Evolutionary conservation across 371 early-diverging fungal genomes (phyloP).

Genomic region (Actinomortierella ambigua): DNA sequence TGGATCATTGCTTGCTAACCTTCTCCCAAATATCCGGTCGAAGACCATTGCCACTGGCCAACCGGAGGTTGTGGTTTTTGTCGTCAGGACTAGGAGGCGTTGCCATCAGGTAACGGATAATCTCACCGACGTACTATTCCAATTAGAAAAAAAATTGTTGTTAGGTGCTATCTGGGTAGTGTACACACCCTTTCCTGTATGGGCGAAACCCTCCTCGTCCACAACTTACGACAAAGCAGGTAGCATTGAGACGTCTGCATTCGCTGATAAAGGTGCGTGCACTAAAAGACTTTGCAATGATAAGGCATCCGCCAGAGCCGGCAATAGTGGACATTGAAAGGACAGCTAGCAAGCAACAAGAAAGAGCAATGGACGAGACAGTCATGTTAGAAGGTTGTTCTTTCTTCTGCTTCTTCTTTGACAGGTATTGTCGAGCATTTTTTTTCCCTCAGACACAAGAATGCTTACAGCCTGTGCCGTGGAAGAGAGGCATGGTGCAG

Average conservation of each 20-base stretch:
- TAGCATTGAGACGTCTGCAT: slow-evolving; percentile 2
- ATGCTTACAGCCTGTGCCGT: slow-evolving; percentile 4
- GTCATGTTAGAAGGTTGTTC: too few species aligned
- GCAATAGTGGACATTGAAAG: neutral
- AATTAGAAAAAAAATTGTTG: too few species aligned
- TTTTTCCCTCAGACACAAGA: too few species aligned
- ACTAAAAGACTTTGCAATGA: slow-evolving; percentile 3
- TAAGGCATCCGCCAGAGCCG: neutral
- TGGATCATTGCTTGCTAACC: slow-evolving; percentile 25
- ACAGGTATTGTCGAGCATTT: too few species aligned
- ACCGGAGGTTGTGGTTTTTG: slow-evolving; percentile 48
- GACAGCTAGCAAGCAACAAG: too few species aligned
- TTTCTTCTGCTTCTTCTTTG: too few species aligned
- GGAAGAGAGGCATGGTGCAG: slow-evolving; percentile 8
- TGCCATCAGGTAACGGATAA: slow-evolving; percentile 60
- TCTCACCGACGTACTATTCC: slow-evolving; percentile 63
- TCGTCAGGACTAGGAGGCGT: slow-evolving; percentile 52
- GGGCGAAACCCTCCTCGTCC: too few species aligned
- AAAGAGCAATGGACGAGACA: too few species aligned
- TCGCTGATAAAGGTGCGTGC: slow-evolving; percentile 5
- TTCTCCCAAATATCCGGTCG: slow-evolving; percentile 62
- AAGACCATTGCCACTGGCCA: slow-evolving; percentile 68
- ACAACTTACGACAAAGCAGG: slow-evolving; percentile 9
- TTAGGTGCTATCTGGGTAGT: too few species aligned
- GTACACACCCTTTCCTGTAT: too few species aligned